phyloP scores from a whole-genome alignment of 768 basidiomycete genomes.

The Fibroporia radiculosa region DNA sequence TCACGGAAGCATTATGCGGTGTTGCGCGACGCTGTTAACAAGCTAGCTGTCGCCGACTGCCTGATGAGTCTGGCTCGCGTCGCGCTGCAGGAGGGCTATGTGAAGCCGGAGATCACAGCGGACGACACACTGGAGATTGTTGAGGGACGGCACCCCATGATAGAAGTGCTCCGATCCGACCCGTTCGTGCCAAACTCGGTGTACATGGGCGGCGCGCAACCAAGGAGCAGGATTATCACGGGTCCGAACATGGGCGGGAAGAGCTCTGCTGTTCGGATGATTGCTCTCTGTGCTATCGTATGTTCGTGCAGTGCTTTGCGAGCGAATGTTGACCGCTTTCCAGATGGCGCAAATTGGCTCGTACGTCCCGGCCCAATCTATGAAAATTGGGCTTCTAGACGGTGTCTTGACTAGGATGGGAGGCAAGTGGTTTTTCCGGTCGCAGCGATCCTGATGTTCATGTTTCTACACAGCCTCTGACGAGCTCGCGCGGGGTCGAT shows the following conservation, averaged over 20 bases:
- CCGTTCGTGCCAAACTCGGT: constrained; percentile 86
- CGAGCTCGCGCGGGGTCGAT: constrained; percentile 77
- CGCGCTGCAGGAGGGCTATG: constrained; percentile 68
- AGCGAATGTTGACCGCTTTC: background rate
- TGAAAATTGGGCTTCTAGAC: constrained; percentile 75
- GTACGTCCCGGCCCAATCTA: constrained; percentile 77
- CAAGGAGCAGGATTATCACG: constrained; percentile 65
- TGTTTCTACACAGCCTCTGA: constrained; percentile 56
- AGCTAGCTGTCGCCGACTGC: constrained; percentile 82
- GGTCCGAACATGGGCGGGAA: constrained; percentile 90
- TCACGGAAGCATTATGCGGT: constrained; percentile 56
- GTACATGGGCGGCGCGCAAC: constrained; percentile 44
- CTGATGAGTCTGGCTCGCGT: constrained; percentile 78
- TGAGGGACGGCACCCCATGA: constrained; percentile 91
- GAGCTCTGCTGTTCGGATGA: constrained; percentile 75
- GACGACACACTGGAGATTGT: constrained; percentile 63
- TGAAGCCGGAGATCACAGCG: constrained; percentile 67
- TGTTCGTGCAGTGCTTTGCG: background rate
- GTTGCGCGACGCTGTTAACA: constrained; percentile 69
- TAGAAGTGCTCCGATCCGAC: constrained; percentile 67
- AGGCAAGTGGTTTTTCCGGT: constrained; percentile 34
- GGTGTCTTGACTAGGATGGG: constrained; percentile 88
- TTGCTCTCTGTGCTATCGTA: constrained; percentile 59
- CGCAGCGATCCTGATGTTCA: constrained; percentile 4
- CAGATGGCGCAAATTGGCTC: constrained; percentile 84